Evolutionary conservation across 2,329 filamentous ascomycete genomes (phyloP), one percentile per base, ranked within the genome.

Genomic region (Aspergillus alliaceus): DNA sequence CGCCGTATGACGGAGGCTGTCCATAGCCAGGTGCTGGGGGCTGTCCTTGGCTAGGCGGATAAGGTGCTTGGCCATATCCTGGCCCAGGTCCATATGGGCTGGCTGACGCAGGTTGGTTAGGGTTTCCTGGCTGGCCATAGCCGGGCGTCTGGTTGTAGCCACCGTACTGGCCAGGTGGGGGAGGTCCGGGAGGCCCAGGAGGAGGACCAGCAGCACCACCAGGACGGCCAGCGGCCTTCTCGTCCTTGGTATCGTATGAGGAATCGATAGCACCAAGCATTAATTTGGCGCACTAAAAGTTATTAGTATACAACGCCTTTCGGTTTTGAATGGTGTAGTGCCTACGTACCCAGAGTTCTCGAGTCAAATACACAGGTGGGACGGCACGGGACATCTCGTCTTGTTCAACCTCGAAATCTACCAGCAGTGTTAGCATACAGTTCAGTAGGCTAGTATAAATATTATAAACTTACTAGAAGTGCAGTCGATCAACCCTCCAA

Each of bases 391-490:
- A 77, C 85, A 89, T 87, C 66, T 88, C 85, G 48, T 85, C 84
- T 59, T 86, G 84, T 68, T 89, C 86, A 62, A 86, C 84, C 72
- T 88, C 86, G 64, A 83, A 88, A 74, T 88, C 84, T 85, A 64
- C 56, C 53, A 46, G 44, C 53, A 54, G 62, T 65, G 65, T 67
- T 64, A 64, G 31, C 15, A 37, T 31, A 12, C 20, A 14, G 7
- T 15, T 42, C 15, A 8, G 8, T 18, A 7, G 20, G 14, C 37
- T 40, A 11, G 18, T 8, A 18, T 18, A 32, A 12, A 39, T 12
- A 22, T 12, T 31, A 11, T 8, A 7, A 59, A 77, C 83, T 71
- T 80, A 87, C 85, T 88, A 22, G 86, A 88, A 55, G 86, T 89
- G 75, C 86, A 89, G 71, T 89, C 86, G 56, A 89, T 82, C 70